Conservation (phyloP, 495 filamentous ascomycete species). For the Aspergillus coremiiformis region DNA sequence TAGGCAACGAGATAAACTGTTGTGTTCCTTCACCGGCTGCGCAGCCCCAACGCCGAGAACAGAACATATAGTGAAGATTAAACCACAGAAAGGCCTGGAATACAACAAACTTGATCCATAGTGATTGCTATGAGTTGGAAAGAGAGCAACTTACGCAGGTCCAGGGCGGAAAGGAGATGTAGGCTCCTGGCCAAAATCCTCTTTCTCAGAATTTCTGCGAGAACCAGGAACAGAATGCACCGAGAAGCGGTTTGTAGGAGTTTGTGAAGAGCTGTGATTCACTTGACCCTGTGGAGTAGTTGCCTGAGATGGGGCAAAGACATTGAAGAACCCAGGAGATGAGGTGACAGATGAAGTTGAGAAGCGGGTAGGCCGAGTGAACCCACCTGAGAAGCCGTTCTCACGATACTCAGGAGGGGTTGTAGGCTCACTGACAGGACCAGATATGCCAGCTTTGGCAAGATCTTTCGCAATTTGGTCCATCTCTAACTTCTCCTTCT, state of each 20-base stretch:
- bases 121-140: background rate
- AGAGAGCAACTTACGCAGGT: slow-evolving; percentile 31
- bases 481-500: slow-evolving; percentile 73
- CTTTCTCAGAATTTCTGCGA: slow-evolving; percentile 55
- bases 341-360: slow-evolving; percentile 76
- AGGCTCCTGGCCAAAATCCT: slow-evolving; percentile 33
- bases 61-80: slow-evolving; percentile 3
- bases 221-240: slow-evolving; percentile 84
- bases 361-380: slow-evolving; percentile 72
- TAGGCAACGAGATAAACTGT: background rate
- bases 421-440: slow-evolving; percentile 85
- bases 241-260: slow-evolving; percentile 39
- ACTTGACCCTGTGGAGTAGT: slow-evolving; percentile 50
- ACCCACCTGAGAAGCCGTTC: slow-evolving; percentile 60
- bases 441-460: slow-evolving; percentile 51
- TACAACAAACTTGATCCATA: background rate
- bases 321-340: slow-evolving; percentile 66
- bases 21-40: background rate
- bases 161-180: slow-evolving; percentile 29
- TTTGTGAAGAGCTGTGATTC: slow-evolving; percentile 33
- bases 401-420: slow-evolving; percentile 94
- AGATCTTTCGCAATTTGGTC: slow-evolving; percentile 73
- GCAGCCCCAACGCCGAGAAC: background rate
- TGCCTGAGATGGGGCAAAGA: slow-evolving; percentile 64
- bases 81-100: slow-evolving; percentile 9